phyloP scores from a whole-genome alignment of 768 basidiomycete genomes.

The Chalciporus sphaerocephalus region DNA sequence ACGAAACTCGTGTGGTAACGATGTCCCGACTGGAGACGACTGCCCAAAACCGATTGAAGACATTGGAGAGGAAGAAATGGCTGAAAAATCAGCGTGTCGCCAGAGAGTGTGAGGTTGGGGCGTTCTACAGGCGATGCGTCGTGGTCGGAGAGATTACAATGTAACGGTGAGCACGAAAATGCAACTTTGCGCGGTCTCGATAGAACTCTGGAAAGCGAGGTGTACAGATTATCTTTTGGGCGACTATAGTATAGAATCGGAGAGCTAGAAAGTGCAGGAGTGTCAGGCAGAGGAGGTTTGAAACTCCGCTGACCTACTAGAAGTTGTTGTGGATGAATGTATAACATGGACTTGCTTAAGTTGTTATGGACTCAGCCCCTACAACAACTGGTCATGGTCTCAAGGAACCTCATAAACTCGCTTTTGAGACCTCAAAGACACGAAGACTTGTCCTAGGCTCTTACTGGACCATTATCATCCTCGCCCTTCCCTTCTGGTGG shows the following conservation, averaged over 20 bases:
- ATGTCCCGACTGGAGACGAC: conserved; percentile 23
- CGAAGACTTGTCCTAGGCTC: conserved; percentile 62
- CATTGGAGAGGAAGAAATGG: conserved; percentile 14
- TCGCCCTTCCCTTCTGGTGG: conserved; percentile 93
- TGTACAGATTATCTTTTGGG: conserved; percentile 10
- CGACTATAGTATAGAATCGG: conserved; percentile 3
- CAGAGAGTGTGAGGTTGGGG: conserved; percentile 2
- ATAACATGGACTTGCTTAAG: conserved; percentile 2
- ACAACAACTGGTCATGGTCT: conserved; percentile 20
- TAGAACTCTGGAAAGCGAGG: conserved; percentile 1
- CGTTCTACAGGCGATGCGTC: conserved; percentile 1
- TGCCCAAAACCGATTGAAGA: conserved; percentile 28
- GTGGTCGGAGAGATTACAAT: conserved; percentile 1
- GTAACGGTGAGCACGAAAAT: conserved; percentile 4
- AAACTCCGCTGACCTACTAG: conserved; percentile 30
- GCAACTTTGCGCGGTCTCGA: conserved; percentile 1
- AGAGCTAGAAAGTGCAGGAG: conserved; percentile 13
- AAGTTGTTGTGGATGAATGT: conserved; percentile 9
- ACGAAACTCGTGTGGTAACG: conserved; percentile 26
- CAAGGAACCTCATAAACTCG: conserved; percentile 46
- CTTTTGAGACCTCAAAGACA: conserved; percentile 46
- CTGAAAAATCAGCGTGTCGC: conserved; percentile 4
- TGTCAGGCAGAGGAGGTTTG: conserved; percentile 25
- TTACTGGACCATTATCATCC: conserved; percentile 74
- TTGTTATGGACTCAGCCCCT: conserved; percentile 21